Base-by-base conservation (phyloP, 1,284 basidiomycete genomes). In the Marasmius oreades region DNA sequence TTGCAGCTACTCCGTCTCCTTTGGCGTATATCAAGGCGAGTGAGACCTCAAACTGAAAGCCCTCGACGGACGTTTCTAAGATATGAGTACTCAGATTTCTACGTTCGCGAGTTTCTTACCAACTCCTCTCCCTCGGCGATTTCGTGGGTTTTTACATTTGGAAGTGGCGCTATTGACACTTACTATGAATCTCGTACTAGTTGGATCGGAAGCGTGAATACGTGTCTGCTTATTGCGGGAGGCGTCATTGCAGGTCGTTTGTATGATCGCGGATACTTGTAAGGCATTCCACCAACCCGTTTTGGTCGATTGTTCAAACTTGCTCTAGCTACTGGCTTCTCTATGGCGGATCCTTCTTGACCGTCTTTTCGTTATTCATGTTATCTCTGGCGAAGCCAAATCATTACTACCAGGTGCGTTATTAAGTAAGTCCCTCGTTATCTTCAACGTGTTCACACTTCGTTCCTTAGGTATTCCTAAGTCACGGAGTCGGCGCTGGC, bases 181-280 rank as follows among this genome's bases (percentile, higher is more conserved):
- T n/a, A n/a, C n/a, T 16, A 55, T 24, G 18, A n/a, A 16, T 44
- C 16, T 31, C 14, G n/a, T 10, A 47, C n/a, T 0, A 75, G 73
- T 14, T 82, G 80, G 81, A 78, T 82, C 59, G 80, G 81, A 36
- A 77, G 78, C 26, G 63, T 75, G 10, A 78, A 73, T 59, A 67
- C 72, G 20, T 76, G 73, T 57, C 59, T 79, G 18, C 66, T 75
- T 14, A 67, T 78, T 20, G 65, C 68, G 0, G 64, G 64, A 8
- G 73, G 73, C 0, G 61, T 76, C 8, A 56, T 73, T 37, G 65
- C 68, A 23, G 75, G 73, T 1, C 65, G 64, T 0, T 59, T 76
- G n/a, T 67, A 58, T 46, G 66, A 67, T 37, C 53, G 43, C n/a
- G 66, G 66, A 23, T 65, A 66, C 47, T 66, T 67, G 66, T 61